Base-by-base conservation (phyloP, 75 land plant genomes). In the Larix kaempferi region DNA sequence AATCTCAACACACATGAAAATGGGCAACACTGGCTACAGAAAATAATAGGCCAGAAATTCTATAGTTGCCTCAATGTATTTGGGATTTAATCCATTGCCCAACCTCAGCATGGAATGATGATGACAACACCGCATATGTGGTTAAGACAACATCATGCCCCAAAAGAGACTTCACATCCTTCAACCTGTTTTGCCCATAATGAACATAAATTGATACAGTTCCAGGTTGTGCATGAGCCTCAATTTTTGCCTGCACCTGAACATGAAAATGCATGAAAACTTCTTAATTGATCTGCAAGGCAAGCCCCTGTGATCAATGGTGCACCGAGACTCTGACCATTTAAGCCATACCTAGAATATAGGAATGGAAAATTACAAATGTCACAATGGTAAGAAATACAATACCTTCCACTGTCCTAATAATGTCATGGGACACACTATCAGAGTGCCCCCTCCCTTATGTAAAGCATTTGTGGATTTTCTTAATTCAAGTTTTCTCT, bases 341-440 rank as follows among this genome's bases (percentile, higher is more conserved):
- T 19, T 29, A 59, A 15, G 26, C 33, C 58, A 7, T 11, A 75
- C n/a, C 25, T 60, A 21, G 12, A 59, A 60, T 21, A 19, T n/a
- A 23, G 5, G 23, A 21, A 60, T 19, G 62, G 23, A 60, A 21
- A 5, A 60, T 22, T 5, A 60, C 62, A 16, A 6, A 19, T 60
- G 23, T 49, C 54, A 44, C 52, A 2, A 11, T 1, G 11, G 54
- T 10, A 49, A 10, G 11, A 49, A 49, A 49, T 49, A 7, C 62
- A 19, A 78, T 72, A 92, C 97, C 96, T 93, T 89, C 98, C 96
- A 95, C 75, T 95, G 98, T 19, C 96, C 90, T 37, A 95, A 78
- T 74, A 95, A 85, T 78, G 98, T 89, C 98, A 95, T 95, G 23
- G 98, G 98, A 77, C 96, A 95, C 21, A 95, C 88, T 73, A 95